Conservation (phyloP, 495 filamentous ascomycete genomes). For the Podospora conica region DNA sequence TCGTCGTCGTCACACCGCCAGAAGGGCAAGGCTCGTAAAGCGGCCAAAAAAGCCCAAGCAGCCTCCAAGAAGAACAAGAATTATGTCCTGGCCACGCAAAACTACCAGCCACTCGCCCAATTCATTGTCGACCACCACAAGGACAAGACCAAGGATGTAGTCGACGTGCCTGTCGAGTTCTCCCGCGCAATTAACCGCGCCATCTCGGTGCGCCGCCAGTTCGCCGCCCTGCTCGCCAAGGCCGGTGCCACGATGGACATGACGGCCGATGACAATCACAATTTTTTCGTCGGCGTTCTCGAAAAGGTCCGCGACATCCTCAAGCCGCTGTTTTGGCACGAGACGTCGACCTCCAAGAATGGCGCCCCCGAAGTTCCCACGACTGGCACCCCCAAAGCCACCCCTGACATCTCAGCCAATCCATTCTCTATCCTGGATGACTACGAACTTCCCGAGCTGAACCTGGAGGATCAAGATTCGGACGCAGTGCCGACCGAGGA, state of each 20-base stretch:
- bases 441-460: conserved; percentile 1
- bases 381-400: not conserved
- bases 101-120: conserved; percentile 24
- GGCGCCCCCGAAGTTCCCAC: not conserved
- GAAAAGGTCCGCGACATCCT: conserved; percentile 28
- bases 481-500: not conserved
- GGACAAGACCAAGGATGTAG: not conserved
- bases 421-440: conserved; percentile 3
- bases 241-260: conserved; percentile 11
- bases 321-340: not conserved
- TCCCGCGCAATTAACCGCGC: conserved; percentile 23
- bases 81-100: not conserved
- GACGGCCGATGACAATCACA: conserved; percentile 26
- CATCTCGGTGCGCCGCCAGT: conserved; percentile 20
- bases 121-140: conserved; percentile 25
- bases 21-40: not conserved
- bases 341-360: not conserved
- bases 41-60: not conserved
- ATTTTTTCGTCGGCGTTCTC: conserved; percentile 32
- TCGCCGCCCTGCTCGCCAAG: conserved; percentile 14
- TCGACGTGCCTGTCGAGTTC: conserved; percentile 23
- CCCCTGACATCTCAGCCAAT: not conserved
- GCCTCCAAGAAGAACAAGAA: not conserved
- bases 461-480: not conserved
- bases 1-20: not conserved